A percentile compares a stretch with the other conserved stretches of the same genome.
Conservation (phyloP, 2,329 filamentous ascomycete genomes). For the Cryphonectria japonica region DNA sequence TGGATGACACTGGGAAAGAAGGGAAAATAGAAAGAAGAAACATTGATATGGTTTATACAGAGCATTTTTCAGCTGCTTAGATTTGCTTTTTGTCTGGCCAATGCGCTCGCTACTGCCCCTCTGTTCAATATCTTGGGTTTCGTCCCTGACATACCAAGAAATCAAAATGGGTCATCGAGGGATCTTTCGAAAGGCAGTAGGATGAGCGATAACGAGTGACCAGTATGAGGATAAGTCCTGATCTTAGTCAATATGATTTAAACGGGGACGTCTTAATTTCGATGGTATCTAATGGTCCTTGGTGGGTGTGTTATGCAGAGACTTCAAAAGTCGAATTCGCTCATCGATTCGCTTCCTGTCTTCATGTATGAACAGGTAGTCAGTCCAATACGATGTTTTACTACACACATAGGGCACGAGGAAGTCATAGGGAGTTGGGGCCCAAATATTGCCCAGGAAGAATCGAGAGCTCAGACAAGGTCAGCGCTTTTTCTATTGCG, state of each 20-base stretch:
- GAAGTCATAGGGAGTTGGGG: not conserved
- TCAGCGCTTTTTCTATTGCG: not conserved
- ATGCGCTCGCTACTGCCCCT: not conserved
- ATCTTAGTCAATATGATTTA: too few relatives aligned
- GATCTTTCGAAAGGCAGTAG: too few relatives aligned
- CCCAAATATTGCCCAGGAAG: not conserved
- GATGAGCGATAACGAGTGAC: too few relatives aligned
- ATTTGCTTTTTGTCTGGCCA: not conserved
- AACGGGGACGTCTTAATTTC: too few relatives aligned
- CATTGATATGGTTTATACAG: not conserved
- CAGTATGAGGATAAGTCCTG: too few relatives aligned
- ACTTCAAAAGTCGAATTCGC: too few relatives aligned
- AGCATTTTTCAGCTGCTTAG: not conserved
- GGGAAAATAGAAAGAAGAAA: not conserved
- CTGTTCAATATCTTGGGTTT: not conserved
- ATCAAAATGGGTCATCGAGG: not conserved
- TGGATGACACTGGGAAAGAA: too few relatives aligned
- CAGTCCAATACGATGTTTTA: not conserved
- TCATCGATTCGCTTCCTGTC: too few relatives aligned
- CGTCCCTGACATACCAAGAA: not conserved
- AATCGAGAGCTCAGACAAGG: not conserved
- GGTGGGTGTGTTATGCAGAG: too few relatives aligned
- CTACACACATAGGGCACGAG: not conserved
- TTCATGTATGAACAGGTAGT: not conserved
- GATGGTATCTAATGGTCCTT: too few relatives aligned